phyloP scores from a whole-genome alignment of 495 filamentous ascomycete species.

The Penicillium desertorum region DNA sequence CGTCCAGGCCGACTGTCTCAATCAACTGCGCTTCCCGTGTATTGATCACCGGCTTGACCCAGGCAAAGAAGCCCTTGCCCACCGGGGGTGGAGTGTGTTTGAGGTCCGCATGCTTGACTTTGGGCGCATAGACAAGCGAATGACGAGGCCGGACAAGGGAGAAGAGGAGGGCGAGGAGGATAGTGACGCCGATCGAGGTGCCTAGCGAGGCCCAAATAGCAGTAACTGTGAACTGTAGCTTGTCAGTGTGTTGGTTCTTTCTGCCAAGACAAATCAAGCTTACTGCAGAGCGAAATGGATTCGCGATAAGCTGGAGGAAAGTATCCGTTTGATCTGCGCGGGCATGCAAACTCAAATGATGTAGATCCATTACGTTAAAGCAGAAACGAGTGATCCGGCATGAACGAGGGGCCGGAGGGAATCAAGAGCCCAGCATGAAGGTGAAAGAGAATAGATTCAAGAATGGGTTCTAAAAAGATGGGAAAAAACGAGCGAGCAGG shows the following conservation, averaged over 20 bases:
- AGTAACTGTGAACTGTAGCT: constrained; percentile 53
- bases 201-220: constrained; percentile 78
- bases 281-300: constrained; percentile 51
- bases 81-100: constrained; percentile 92
- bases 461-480: neutral
- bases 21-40: constrained; percentile 76
- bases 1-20: constrained; percentile 82
- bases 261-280: constrained; percentile 7
- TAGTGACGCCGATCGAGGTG: constrained; percentile 73
- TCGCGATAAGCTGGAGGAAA: constrained; percentile 48
- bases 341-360: constrained; percentile 25
- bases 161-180: constrained; percentile 73
- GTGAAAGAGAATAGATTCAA: neutral
- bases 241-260: constrained; percentile 10
- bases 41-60: constrained; percentile 73
- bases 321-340: constrained; percentile 30
- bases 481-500: constrained; percentile 1
- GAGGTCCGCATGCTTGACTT: constrained; percentile 86
- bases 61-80: constrained; percentile 81
- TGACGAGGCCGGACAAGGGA: constrained; percentile 89
- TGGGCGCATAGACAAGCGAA: constrained; percentile 87
- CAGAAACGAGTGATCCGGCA: constrained; percentile 25
- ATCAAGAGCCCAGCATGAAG: constrained; percentile 8
- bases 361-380: constrained; percentile 34
- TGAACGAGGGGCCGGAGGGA: constrained; percentile 19